Evolutionary conservation across 2,329 filamentous ascomycete species (phyloP), one percentile per base, ranked within the genome.

Genomic region (Pseudogymnoascus destructans): DNA sequence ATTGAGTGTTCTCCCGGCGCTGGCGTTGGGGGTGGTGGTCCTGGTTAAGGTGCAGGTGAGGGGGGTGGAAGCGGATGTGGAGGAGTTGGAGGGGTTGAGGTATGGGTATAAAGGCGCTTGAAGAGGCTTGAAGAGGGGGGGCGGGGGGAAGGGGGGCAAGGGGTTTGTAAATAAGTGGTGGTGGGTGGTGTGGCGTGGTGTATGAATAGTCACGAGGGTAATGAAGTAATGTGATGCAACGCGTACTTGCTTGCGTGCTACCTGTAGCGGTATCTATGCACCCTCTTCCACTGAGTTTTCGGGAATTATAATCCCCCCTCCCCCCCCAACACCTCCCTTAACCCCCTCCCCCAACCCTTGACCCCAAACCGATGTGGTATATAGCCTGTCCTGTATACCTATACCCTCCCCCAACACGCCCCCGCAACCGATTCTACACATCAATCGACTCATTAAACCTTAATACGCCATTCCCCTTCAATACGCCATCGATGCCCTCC

Each of bases 361-460:
- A 15, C 33, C 33, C 33, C 33, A 36, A 36, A 36, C 33, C 33
- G 5, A 36, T 17, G 33, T 36, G 33, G 17, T 36, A 49, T 49
- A 49, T 27, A 21, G 40, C 40, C 27, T 30, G 27, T 49, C 23
- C 40, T 15, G 40, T 56, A 25, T 36, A 33, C 32, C 32, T 11
- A 27, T 49, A 49, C 7, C 15, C 5, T 9, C 30, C 19, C 33
- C 25, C 17, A 7, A 25, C 52, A 21, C 17, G 11, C 21, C 17
- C 9, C 27, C 27, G 9, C 27, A 30, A 30, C 27, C 9, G 9
- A 15, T 38, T 58, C 61, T 66, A 81, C 77, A 81, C 80, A 67
- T 91, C 87, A 75, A 97, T 89, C 62, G 86, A 89, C 72, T 96
- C 91, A 70, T 92, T 95, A 72, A 98, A 98, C 64, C 87, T 80